phyloP scores from a whole-genome alignment of 192 early-diverging fungal species.

The Geosiphon pyriformis region DNA sequence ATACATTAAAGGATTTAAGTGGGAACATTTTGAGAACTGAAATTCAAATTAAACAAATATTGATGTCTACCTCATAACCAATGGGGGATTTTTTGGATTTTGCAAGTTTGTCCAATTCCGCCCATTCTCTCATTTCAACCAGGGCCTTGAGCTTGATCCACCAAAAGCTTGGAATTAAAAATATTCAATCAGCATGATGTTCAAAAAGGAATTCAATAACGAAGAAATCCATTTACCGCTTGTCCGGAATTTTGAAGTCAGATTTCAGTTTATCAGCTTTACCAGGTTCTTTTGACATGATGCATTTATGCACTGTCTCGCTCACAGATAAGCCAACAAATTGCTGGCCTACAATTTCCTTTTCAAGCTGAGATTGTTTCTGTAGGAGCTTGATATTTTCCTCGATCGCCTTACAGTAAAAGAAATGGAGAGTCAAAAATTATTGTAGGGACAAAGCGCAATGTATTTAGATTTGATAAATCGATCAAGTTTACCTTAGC shows the following conservation, averaged over 20 bases:
- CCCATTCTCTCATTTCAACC: conserved; percentile 78
- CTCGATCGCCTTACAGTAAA: conserved; percentile 58
- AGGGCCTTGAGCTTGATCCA: conserved; percentile 86
- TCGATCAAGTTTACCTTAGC: conserved; percentile 46
- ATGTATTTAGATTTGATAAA: no score
- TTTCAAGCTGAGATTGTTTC: conserved; percentile 67
- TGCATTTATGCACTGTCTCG: conserved; percentile 80
- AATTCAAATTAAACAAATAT: background rate
- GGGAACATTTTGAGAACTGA: background rate
- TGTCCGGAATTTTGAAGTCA: conserved; percentile 87
- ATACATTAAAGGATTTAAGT: background rate
- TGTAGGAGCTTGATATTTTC: conserved; percentile 74
- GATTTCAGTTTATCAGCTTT: conserved; percentile 72
- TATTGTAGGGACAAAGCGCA: background rate
- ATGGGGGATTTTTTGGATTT: conserved; percentile 75
- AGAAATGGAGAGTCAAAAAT: background rate
- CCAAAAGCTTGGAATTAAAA: conserved; percentile 56
- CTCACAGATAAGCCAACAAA: conserved; percentile 73
- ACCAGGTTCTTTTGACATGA: conserved; percentile 61
- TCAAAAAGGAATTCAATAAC: background rate
- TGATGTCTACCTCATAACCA: conserved; percentile 53
- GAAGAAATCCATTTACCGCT: conserved; percentile 35
- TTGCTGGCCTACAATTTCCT: conserved; percentile 51
- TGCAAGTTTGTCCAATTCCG: conserved; percentile 75
- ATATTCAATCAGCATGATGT: background rate